Percentiles rank a stretch among this genome's conserved stretches.
Conservation (phyloP, 2,329 filamentous ascomycete genomes). For the Xylariaceae sp. region DNA sequence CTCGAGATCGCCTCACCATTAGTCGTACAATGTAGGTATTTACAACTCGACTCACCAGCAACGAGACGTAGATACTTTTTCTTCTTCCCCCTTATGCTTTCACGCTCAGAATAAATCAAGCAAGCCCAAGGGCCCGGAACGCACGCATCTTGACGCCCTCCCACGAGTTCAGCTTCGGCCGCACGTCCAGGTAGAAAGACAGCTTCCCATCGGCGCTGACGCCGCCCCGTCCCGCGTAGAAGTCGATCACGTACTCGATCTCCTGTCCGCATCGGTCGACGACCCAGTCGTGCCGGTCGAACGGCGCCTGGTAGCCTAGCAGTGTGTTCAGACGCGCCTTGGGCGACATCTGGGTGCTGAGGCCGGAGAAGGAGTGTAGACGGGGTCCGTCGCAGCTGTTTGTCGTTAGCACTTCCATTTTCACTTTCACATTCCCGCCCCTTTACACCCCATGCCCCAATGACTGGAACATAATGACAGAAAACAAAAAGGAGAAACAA, state of each 20-base stretch:
- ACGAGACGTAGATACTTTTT: background rate
- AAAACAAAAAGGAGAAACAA: background rate
- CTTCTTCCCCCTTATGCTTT: background rate
- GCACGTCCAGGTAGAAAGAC: conserved; percentile 63
- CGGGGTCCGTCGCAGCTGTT: conserved; percentile 68
- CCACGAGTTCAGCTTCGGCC: conserved; percentile 63
- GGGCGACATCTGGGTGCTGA: conserved; percentile 66
- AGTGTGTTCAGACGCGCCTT: conserved; percentile 76
- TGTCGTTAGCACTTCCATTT: conserved; percentile 14
- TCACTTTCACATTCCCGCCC: too few relatives aligned
- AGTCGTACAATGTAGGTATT: conserved; percentile 17
- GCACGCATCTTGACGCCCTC: conserved; percentile 64
- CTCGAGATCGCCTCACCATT: conserved; percentile 14
- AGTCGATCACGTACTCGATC: conserved; percentile 96
- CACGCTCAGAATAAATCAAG: conserved; percentile 30
- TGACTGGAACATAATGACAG: too few relatives aligned
- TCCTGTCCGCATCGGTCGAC: conserved; percentile 82
- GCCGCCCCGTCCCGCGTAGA: conserved; percentile 68
- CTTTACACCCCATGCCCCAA: too few relatives aligned
- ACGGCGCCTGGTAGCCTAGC: conserved; percentile 84
- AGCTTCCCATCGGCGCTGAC: conserved; percentile 35
- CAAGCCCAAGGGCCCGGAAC: conserved; percentile 45
- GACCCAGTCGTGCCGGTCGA: conserved; percentile 96
- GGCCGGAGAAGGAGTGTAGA: conserved; percentile 77
- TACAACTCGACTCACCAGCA: conserved; percentile 11